A percentile compares a stretch with the other conserved stretches of the same genome.
Evolutionary conservation across 164 flowering plant species (phyloP).

Genomic region (Nymphaea thermarum): DNA sequence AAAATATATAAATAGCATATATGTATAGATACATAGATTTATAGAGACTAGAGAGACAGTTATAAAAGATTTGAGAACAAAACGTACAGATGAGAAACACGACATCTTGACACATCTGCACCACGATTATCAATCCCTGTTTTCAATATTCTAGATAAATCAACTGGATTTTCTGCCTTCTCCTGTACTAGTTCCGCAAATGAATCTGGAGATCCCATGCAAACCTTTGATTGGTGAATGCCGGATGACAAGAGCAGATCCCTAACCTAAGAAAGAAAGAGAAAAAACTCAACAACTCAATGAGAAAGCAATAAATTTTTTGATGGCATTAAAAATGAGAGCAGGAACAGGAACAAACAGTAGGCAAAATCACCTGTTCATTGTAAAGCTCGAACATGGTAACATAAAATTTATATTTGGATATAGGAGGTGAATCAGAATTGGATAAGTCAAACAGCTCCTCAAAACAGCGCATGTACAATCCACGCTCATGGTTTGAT

Average conservation of each 20-base stretch:
- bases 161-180: conserved; percentile 79
- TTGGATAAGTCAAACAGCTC: conserved; percentile 95
- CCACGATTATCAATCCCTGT: conserved; percentile 59
- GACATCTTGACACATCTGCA: conserved; percentile 34
- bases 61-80: not conserved
- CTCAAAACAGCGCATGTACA: conserved; percentile 86
- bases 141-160: conserved; percentile 62
- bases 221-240: conserved; percentile 29
- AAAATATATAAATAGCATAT: too few species aligned
- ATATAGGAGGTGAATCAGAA: conserved; percentile 66
- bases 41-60: not conserved
- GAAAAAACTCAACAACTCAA: not conserved
- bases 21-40: too few species aligned
- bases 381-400: conserved; percentile 78
- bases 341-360: not conserved
- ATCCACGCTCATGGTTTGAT: conserved; percentile 86
- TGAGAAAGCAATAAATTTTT: not conserved
- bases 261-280: conserved; percentile 31
- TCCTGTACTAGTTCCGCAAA: conserved; percentile 61
- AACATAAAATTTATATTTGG: conserved; percentile 54
- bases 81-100: conserved; percentile 86
- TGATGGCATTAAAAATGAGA: not conserved
- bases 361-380: conserved; percentile 55
- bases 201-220: conserved; percentile 45
- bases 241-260: conserved; percentile 66